Evolutionary conservation across 139 green algal species (phyloP), one percentile per base, ranked within the genome.

Genomic region (Pseudopediastrum boryanum): DNA sequence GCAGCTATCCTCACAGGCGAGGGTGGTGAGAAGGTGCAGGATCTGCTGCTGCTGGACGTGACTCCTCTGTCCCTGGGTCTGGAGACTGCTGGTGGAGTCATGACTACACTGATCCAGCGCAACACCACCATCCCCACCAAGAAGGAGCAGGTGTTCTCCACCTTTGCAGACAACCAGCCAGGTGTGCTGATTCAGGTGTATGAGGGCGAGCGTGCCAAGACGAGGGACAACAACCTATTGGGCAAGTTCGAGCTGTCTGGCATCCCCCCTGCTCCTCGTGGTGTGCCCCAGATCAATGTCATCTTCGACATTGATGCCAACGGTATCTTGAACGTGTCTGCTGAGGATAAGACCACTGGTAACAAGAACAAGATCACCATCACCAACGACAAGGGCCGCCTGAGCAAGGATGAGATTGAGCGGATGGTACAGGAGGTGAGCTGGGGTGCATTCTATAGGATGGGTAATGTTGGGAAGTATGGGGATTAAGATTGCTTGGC

Each of bases 81-180:
- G 63, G 96, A 99, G 91, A 99, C 96, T 36, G 62, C 71, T 8
- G 84, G 83, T 36, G 78, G 79, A 10, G 75, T 92, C 48, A 90
- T 93, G 93, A 99, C 96, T 0, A 85, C 88, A 29, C 89, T 99
- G 29, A 99, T 99, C 77, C 85, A 86, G 10, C 91, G 96, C 52
- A 99, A 99, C 90, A 99, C 96, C 65, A 99, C 96, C 71, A 95
- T 99, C 70, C 96, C 96, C 67, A 98, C 94, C 74, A 99, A 99
- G 93, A 99, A 99, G 91, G 96, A 99, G 91, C 94, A 99, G 91
- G 89, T 98, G 33, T 99, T 99, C 93, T 97, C 92, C 46, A 99
- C 96, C 43, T 99, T 98, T 86, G 89, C 88, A 21, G 96, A 99
- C 90, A 99, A 99, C 92, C 96, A 99, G 93, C 95, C 96, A 0